These are phyloP conservation scores for Adansonia digitata DNA, from an alignment of 345 rosid species.

Conservation along the genomic window DNA sequence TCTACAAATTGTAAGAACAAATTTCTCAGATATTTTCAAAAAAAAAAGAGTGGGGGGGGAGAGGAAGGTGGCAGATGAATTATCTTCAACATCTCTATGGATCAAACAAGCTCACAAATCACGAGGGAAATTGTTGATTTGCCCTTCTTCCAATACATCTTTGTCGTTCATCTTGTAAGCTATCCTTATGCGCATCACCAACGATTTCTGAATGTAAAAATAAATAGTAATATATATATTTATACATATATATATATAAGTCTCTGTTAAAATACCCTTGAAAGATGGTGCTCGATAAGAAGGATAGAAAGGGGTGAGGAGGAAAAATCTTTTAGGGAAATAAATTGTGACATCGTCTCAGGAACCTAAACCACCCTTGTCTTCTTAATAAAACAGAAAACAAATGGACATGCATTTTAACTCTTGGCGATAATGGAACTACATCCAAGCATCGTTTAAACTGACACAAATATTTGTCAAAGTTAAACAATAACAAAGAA, in stretches of 20 bases:
- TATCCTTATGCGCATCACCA: constrained; percentile 88
- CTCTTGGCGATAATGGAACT: not conserved
- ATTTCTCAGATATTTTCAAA: constrained; percentile 12
- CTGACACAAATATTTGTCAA: not conserved
- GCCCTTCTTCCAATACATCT: constrained; percentile 89
- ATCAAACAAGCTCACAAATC: constrained; percentile 46
- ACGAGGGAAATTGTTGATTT: constrained; percentile 80
- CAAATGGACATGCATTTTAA: not conserved
- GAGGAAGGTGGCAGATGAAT: constrained; percentile 1
- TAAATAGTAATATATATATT: not conserved
- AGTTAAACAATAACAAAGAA: not conserved
- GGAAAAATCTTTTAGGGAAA: no score
- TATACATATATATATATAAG: no score
- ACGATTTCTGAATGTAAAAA: constrained; percentile 65
- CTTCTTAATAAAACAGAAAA: not conserved
- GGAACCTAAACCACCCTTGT: not conserved
- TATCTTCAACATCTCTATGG: constrained; percentile 8
- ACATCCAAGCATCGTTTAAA: not conserved
- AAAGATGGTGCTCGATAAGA: not conserved
- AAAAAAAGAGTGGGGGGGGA: no score
- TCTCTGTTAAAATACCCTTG: not conserved
- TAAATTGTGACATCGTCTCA: no score
- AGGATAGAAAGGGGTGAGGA: not conserved
- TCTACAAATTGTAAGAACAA: constrained; percentile 27
- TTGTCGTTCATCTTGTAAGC: constrained; percentile 73